phyloP scores from a whole-genome alignment of 805 yeast species.

The Candida stauntonica region DNA sequence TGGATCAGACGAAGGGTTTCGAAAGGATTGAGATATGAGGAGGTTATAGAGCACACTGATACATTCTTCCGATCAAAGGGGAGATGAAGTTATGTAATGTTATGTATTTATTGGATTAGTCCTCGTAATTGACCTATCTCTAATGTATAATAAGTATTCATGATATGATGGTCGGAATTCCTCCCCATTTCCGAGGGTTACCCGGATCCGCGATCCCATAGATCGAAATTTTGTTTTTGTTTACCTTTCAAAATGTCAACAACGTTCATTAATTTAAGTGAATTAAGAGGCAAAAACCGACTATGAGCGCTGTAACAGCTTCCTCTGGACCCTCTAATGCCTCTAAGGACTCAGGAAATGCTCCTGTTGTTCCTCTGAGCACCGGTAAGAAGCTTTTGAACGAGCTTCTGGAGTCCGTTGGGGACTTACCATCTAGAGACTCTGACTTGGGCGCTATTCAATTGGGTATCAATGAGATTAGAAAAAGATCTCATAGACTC shows the following conservation, averaged over 20 bases:
- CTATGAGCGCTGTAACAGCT: background rate
- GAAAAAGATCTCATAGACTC: conserved; percentile 56
- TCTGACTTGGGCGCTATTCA: conserved; percentile 78
- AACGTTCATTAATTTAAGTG: background rate
- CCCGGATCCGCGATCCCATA: background rate
- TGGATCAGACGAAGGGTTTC: conserved; percentile 60
- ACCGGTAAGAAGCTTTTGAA: conserved; percentile 39
- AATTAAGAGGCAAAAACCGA: background rate
- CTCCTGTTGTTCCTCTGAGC: conserved; percentile 11
- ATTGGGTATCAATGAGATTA: conserved; percentile 74
- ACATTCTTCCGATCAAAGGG: conserved; percentile 13
- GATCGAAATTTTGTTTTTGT: conserved; percentile 5
- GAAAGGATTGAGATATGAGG: conserved; percentile 14
- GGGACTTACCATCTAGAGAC: conserved; percentile 60
- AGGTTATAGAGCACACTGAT: conserved; percentile 22
- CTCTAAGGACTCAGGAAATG: background rate
- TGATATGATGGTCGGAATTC: background rate
- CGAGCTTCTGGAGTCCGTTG: conserved; percentile 74
- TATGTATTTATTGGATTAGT: background rate
- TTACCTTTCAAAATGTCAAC: no score
- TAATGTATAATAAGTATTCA: no score
- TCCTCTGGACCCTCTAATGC: background rate
- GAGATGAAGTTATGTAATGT: background rate
- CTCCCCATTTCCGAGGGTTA: conserved; percentile 10
- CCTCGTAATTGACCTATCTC: background rate